Evolutionary conservation across 306 rosid species (phyloP), one percentile per base, ranked within the genome.

Genomic region (Malus fusca): DNA sequence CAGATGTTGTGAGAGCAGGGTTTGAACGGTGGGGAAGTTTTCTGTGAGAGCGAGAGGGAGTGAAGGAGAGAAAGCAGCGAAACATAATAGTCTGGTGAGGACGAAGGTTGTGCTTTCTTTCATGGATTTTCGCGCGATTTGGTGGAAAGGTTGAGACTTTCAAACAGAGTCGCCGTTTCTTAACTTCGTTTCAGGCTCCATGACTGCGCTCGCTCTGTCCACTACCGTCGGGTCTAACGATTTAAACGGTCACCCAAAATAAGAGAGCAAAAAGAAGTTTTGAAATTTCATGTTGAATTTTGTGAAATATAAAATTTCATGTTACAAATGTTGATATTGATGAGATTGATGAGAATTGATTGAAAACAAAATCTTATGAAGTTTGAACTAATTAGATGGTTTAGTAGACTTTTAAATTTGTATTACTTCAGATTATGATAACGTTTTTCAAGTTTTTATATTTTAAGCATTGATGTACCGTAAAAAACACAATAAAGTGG

Each of bases 51-150:
- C 26, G 81, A 53, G 70, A 62, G 51, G 58, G 69, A 12, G 72
- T 31, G 68, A 63, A 11, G 48, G 26, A 10, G 67, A 56, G 72
- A 46, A 67, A 71, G 42, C 76, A 52, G 73, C 78, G 84, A 74
- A 58, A 69, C 88, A 85, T 85, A 22, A 82, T 82, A 25, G 48
- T 74, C 44, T 18, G 11, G 66, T 55, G 65, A 13, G 21, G 51
- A 71, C 60, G n/a, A 30, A 33, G 26, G 64, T 9, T 33, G 21
- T 31, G 51, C 22, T 72, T 35, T 55, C 15, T 10, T 71, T 55
- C 66, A 71, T 71, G 51, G 25, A 22, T 71, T 71, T 71, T 31
- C 48, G 65, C 64, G 48, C 63, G 64, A 11, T 33, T 30, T 46
- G 42, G 17, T 28, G 42, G 11, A 35, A 21, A 66, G 37, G 48